These are phyloP conservation scores for Clonostachys chloroleuca DNA, from an alignment of 2,329 filamentous ascomycete genomes.

Conservation along the genomic window DNA sequence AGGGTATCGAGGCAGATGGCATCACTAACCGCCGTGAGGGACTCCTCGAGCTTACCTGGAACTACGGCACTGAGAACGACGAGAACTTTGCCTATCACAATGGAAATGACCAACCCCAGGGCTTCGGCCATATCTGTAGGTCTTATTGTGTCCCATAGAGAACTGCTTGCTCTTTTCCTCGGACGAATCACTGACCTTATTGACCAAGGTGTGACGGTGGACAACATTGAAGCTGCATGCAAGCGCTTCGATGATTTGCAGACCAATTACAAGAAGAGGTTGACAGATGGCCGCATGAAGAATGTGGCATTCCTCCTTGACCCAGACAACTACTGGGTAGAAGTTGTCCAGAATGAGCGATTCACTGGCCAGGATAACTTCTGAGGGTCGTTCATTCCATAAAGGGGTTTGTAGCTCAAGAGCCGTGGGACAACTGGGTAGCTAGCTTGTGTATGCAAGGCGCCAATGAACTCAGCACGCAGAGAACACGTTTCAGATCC, in stretches of 20 bases:
- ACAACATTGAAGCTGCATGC: slow-evolving; percentile 86
- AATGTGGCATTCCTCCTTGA: slow-evolving; percentile 89
- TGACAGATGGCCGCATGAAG: slow-evolving; percentile 91
- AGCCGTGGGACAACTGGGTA: too few species aligned
- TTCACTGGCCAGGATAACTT: slow-evolving; percentile 51
- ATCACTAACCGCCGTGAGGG: slow-evolving; percentile 70
- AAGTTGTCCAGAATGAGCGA: slow-evolving; percentile 74
- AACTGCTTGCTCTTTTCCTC: background rate
- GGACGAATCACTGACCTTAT: slow-evolving; percentile 8
- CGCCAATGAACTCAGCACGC: too few species aligned
- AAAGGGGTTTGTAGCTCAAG: too few species aligned
- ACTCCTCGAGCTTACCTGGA: slow-evolving; percentile 85
- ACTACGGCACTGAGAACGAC: slow-evolving; percentile 81
- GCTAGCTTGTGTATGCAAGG: too few species aligned
- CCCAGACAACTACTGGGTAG: slow-evolving; percentile 83
- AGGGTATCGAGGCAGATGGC: slow-evolving; percentile 46
- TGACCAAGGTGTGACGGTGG: slow-evolving; percentile 67
- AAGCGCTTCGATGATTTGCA: slow-evolving; percentile 76
- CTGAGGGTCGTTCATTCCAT: slow-evolving; percentile 9
- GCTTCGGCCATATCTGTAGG: slow-evolving; percentile 89
- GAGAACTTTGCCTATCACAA: slow-evolving; percentile 82
- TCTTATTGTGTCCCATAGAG: slow-evolving; percentile 7
- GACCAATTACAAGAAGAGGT: slow-evolving; percentile 90
- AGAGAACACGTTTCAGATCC: too few species aligned
- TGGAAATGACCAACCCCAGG: slow-evolving; percentile 86